Evolutionary conservation across 192 early-diverging fungal species (phyloP).

Genomic region (Coemansia sp.): DNA sequence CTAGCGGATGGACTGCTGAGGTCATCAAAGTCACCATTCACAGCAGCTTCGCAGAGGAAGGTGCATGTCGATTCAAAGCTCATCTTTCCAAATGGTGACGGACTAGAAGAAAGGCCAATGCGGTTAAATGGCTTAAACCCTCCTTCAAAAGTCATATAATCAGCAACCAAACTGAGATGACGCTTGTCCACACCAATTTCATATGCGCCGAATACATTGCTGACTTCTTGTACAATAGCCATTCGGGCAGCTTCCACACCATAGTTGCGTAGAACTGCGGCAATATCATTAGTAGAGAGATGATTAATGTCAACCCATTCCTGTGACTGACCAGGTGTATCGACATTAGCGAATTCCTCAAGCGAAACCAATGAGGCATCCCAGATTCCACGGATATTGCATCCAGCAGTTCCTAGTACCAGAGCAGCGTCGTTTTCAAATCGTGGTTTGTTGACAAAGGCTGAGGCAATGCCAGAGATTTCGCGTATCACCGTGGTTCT

Average conservation of each 20-base stretch:
- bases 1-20: slow-evolving; percentile 89
- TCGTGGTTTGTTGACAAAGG: slow-evolving; percentile 79
- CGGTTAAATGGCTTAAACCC: slow-evolving; percentile 98
- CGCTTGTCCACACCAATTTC: slow-evolving; percentile 90
- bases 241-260: slow-evolving; percentile 96
- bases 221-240: slow-evolving; percentile 91
- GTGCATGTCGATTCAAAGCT: slow-evolving; percentile 94
- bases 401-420: slow-evolving; percentile 82
- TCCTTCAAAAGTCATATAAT: slow-evolving; percentile 99
- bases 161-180: slow-evolving; percentile 96
- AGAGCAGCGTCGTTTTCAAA: slow-evolving; percentile 75
- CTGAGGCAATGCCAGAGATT: slow-evolving; percentile 75
- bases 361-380: slow-evolving; percentile 52
- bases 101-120: slow-evolving; percentile 87
- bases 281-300: slow-evolving; percentile 96
- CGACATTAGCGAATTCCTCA: slow-evolving; percentile 31
- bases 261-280: slow-evolving; percentile 87
- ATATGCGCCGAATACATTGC: slow-evolving; percentile 89
- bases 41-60: slow-evolving; percentile 89
- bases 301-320: slow-evolving; percentile 80
- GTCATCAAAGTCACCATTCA: slow-evolving; percentile 86
- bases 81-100: slow-evolving; percentile 97
- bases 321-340: slow-evolving; percentile 21
- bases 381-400: slow-evolving; percentile 93
- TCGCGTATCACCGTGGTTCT: slow-evolving; percentile 79